Evolutionary conservation across 1,284 basidiomycete species (phyloP), one percentile per base, ranked within the genome.

Genomic region (Pascua guehoae): DNA sequence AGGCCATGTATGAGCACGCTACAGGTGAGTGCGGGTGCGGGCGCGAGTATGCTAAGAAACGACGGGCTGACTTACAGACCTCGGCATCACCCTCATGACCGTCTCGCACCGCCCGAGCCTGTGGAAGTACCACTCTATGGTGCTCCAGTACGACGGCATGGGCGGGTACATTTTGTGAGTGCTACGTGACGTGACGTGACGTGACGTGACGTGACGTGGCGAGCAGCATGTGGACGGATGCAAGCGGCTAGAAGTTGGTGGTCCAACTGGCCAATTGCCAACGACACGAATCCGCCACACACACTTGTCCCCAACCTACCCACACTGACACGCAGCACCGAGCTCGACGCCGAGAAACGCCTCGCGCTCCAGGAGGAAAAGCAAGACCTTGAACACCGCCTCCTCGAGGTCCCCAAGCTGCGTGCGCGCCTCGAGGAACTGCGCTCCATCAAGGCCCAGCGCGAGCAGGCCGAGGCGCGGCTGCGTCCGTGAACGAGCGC

Each of bases 301-400:
- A 32, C 7, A 32, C 24, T 7, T 7, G 4, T 7, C 24, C 24
- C 24, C 24, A n/a, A n/a, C 24, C 24, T 7, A 37, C 4, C 24
- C 24, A 3, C 24, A 32, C 47, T 49, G 37, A 55, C 48, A 53
- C 24, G 18, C 66, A 91, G 89, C 74, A 91, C 91, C 16, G 87
- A 90, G 70, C 80, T 98, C 38, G 89, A 98, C 69, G 89, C 92
- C 10, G 91, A 96, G 78, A 89, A 88, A 76, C 84, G 96, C 24
- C 80, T 98, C 48, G 89, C 88, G 1, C 79, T 98, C 51, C 92
- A 97, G 76, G 91, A 95, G 74, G 93, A 97, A 82, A 96, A 94
- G 77, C 88, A 92, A 73, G 83, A 81, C 16, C 71, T 93, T 45
- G 89, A 91, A 68, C 80, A 86, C 38, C 91, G 87, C 69, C 76